Percentiles rank a stretch among this genome's conserved stretches.
phyloP scores from a whole-genome alignment of 176 grass and related monocot species.

The Urochloa ruziziensis region DNA sequence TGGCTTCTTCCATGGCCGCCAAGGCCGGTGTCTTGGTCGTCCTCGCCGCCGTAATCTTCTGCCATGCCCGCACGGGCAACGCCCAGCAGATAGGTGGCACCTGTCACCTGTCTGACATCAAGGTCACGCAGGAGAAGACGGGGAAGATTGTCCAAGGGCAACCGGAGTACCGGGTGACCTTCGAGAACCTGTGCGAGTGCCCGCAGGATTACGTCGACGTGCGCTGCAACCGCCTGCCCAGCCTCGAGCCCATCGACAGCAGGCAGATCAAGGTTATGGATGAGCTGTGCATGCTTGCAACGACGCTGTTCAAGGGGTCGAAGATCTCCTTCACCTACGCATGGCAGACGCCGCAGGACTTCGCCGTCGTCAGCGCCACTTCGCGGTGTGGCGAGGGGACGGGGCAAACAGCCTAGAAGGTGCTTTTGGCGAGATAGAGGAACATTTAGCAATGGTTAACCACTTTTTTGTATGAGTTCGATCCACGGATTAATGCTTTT shows the following conservation, averaged over 20 bases:
- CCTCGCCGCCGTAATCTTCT: neutral
- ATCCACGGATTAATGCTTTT: too few species aligned
- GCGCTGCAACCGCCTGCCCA: constrained; percentile 8
- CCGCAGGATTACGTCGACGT: constrained; percentile 8
- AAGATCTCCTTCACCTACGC: constrained; percentile 22
- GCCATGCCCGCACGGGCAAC: neutral
- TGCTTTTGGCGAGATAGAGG: too few species aligned
- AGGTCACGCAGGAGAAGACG: neutral
- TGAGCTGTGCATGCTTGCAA: constrained; percentile 17
- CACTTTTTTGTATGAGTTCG: too few species aligned
- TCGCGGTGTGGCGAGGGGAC: neutral
- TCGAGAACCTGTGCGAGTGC: constrained; percentile 16
- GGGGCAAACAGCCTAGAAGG: too few species aligned
- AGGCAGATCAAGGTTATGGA: neutral
- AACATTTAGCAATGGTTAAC: too few species aligned
- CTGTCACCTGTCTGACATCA: constrained; percentile 16
- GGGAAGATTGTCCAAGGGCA: neutral
- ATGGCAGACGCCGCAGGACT: constrained; percentile 9
- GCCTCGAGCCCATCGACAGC: neutral
- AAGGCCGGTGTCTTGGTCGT: neutral
- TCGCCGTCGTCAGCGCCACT: neutral
- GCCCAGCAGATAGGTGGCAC: neutral
- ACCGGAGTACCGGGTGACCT: constrained; percentile 28
- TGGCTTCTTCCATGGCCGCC: neutral
- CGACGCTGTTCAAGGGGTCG: neutral